Evolutionary conservation across 2,329 filamentous ascomycete genomes (phyloP).

Genomic region (Neurospora crassa): DNA sequence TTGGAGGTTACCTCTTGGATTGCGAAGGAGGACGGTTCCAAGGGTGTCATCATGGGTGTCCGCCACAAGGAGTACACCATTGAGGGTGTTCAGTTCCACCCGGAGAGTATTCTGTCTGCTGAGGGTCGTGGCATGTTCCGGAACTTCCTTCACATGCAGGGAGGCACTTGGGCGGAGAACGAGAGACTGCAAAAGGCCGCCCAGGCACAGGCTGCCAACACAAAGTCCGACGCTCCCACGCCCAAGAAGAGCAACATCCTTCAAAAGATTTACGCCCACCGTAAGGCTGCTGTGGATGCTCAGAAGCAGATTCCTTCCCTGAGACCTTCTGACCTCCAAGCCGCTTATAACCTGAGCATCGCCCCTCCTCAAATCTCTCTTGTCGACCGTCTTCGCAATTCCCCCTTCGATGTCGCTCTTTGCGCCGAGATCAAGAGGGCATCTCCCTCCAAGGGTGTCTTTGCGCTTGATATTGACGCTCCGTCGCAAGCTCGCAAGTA

Average conservation of each 20-base stretch:
- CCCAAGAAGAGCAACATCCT: constrained; percentile 66
- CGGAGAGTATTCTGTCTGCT: constrained; percentile 90
- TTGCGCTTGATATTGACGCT: constrained; percentile 78
- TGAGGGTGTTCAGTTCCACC: constrained; percentile 97
- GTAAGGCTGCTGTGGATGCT: constrained; percentile 62
- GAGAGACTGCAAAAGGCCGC: constrained; percentile 40
- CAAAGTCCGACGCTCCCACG: constrained; percentile 16
- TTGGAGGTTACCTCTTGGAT: constrained; percentile 91
- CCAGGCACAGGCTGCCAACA: constrained; percentile 6
- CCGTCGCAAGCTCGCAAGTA: constrained; percentile 86
- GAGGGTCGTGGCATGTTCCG: constrained; percentile 82
- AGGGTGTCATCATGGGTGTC: constrained; percentile 91
- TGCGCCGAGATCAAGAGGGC: constrained; percentile 97
- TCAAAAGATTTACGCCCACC: constrained; percentile 79
- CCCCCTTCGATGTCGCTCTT: constrained; percentile 78
- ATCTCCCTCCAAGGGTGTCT: constrained; percentile 92
- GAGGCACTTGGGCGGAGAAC: constrained; percentile 87
- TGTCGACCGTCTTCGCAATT: constrained; percentile 66
- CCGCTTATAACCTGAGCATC: constrained; percentile 73
- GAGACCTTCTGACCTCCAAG: constrained; percentile 72
- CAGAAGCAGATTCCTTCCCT: constrained; percentile 84
- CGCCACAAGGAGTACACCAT: constrained; percentile 83
- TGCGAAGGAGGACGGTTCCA: constrained; percentile 62
- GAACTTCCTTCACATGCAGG: constrained; percentile 82
- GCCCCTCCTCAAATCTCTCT: constrained; percentile 79